phyloP scores from a whole-genome alignment of 1,284 basidiomycete species.

The Inonotus obliquus region DNA sequence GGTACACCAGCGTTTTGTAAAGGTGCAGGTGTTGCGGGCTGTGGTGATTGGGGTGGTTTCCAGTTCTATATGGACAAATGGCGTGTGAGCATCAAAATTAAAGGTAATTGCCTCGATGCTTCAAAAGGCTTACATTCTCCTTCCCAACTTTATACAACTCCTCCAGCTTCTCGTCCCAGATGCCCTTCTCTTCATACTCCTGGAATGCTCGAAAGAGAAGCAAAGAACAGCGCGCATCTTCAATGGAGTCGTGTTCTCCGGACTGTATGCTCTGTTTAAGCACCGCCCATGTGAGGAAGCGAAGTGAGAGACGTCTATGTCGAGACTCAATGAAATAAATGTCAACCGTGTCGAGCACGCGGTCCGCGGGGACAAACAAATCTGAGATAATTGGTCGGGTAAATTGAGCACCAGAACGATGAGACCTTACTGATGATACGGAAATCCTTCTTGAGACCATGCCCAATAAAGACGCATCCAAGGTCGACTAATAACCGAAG shows the following conservation, averaged over 20 bases:
- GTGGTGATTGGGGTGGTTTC: slow-evolving; percentile 44
- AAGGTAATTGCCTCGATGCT: neutral
- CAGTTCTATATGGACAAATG: slow-evolving; percentile 48
- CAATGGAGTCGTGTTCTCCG: slow-evolving; percentile 94
- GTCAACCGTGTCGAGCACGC: slow-evolving; percentile 97
- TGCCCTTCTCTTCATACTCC: slow-evolving; percentile 68
- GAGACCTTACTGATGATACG: slow-evolving; percentile 88
- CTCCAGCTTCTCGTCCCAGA: slow-evolving; percentile 88
- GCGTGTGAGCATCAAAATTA: neutral
- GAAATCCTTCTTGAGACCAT: slow-evolving; percentile 99
- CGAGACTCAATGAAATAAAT: slow-evolving; percentile 83
- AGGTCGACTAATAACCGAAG: slow-evolving; percentile 90
- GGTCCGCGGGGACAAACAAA: slow-evolving; percentile 91
- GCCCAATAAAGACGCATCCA: slow-evolving; percentile 96
- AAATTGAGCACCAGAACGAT: neutral
- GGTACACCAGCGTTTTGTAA: slow-evolving; percentile 3
- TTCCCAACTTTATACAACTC: slow-evolving; percentile 71
- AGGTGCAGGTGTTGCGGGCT: slow-evolving; percentile 11
- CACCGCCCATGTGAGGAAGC: slow-evolving; percentile 93
- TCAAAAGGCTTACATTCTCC: slow-evolving; percentile 51
- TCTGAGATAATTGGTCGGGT: slow-evolving; percentile 44
- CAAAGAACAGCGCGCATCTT: slow-evolving; percentile 89
- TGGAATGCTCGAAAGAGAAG: slow-evolving; percentile 84
- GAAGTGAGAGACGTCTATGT: slow-evolving; percentile 85
- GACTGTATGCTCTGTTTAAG: slow-evolving; percentile 89